Evolutionary conservation across 179 eudicot genomes (phyloP).

Genomic region (Beta macrorhiza): DNA sequence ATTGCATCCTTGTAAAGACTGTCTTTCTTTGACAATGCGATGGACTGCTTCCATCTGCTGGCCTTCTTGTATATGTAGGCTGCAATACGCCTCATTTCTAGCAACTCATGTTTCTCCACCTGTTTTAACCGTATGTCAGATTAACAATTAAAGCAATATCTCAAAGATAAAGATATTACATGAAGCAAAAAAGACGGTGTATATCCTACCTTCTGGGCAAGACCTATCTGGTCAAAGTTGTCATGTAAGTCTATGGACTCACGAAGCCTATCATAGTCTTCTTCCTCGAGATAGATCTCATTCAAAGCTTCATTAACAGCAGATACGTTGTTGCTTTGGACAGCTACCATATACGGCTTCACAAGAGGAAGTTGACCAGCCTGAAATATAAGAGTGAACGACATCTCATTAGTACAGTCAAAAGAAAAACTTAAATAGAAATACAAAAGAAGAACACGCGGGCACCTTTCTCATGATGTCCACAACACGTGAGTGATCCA

Average conservation of each 20-base stretch:
- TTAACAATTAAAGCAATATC: neutral
- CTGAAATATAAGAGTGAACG: constrained; percentile 18
- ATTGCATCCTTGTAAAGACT: constrained; percentile 49
- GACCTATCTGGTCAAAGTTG: constrained; percentile 56
- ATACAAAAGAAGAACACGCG: neutral
- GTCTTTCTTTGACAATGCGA: constrained; percentile 51
- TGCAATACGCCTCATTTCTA: constrained; percentile 56
- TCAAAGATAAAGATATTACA: too few relatives aligned
- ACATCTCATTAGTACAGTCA: neutral
- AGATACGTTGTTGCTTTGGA: constrained; percentile 49
- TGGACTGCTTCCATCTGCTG: constrained; percentile 54
- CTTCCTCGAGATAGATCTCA: constrained; percentile 53
- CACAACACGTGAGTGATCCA: constrained; percentile 55
- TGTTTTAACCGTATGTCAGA: constrained; percentile 17
- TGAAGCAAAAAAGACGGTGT: neutral
- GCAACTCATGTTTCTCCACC: constrained; percentile 52
- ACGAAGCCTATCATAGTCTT: constrained; percentile 53
- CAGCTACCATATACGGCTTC: constrained; percentile 57
- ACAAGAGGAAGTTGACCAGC: constrained; percentile 53
- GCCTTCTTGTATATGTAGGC: constrained; percentile 56
- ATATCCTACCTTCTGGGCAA: constrained; percentile 44
- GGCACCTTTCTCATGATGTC: constrained; percentile 57
- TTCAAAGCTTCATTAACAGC: constrained; percentile 54
- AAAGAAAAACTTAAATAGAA: neutral
- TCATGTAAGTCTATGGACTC: constrained; percentile 50